Percentiles rank a stretch among this genome's conserved stretches.
Conservation (phyloP, 495 filamentous ascomycete genomes). For the Polyplosphaeria fusca region DNA sequence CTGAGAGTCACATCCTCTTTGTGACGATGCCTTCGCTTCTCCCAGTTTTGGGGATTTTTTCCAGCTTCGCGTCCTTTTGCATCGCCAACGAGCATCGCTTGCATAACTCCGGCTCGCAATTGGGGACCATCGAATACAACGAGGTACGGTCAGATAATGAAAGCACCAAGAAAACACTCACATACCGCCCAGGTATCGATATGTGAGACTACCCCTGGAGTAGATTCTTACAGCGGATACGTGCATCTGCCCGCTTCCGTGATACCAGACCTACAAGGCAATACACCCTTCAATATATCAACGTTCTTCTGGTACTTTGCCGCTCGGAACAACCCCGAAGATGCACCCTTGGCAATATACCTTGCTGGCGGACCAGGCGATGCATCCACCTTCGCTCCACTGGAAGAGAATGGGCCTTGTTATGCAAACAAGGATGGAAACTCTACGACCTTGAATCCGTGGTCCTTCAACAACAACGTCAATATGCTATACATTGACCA, state of each 20-base stretch:
- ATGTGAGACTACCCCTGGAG: slow-evolving; percentile 4
- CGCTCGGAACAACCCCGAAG: background rate
- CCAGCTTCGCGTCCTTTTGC: background rate
- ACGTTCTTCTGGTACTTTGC: slow-evolving; percentile 14
- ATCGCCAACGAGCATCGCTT: background rate
- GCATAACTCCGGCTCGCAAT: background rate
- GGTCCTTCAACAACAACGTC: slow-evolving; percentile 5
- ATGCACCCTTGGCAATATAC: slow-evolving; percentile 4
- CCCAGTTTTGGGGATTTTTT: background rate
- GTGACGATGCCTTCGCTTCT: background rate
- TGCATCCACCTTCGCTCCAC: background rate
- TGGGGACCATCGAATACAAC: background rate
- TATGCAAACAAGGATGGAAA: slow-evolving; percentile 47
- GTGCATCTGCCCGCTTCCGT: background rate
- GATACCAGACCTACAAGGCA: background rate
- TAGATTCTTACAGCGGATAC: slow-evolving; percentile 2
- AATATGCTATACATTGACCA: slow-evolving; percentile 42
- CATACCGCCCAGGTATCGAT: slow-evolving; percentile 1
- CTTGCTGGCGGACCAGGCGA: background rate
- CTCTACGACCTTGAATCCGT: slow-evolving; percentile 27
- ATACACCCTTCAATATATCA: background rate
- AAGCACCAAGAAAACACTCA: background rate
- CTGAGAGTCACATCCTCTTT: no score
- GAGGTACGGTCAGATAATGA: background rate
- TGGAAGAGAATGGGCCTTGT: slow-evolving; percentile 6